Conservation (phyloP, 2,329 filamentous ascomycete genomes). For the Scopulariopsis brevicaulis region DNA sequence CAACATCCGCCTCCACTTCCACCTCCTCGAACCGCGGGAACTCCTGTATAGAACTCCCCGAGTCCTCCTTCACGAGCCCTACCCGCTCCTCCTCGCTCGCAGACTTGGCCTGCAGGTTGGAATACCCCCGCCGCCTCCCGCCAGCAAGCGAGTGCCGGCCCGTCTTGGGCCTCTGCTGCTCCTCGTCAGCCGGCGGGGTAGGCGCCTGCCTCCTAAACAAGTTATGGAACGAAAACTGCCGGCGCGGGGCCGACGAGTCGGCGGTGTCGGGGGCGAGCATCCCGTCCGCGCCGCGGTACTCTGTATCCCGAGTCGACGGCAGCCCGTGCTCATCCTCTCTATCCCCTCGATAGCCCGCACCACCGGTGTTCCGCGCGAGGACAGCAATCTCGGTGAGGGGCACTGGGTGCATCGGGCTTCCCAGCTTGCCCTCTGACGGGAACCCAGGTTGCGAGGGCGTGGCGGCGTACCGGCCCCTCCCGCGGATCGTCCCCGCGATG, state of each 20-base stretch:
- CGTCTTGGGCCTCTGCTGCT: conserved; percentile 9
- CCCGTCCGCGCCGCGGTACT: conserved; percentile 30
- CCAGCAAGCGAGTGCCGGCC: conserved; percentile 11
- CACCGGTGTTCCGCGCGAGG: conserved; percentile 28
- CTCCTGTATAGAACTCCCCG: conserved; percentile 15
- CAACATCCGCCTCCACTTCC: conserved; percentile 16
- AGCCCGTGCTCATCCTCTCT: conserved; percentile 22
- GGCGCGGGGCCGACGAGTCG: conserved; percentile 40
- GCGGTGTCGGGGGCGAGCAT: conserved; percentile 31
- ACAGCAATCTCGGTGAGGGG: conserved; percentile 51
- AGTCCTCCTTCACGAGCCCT: conserved; percentile 71
- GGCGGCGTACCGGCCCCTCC: conserved; percentile 20
- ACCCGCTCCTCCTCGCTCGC: conserved; percentile 74
- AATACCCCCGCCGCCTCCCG: conserved; percentile 23
- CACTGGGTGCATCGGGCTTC: conserved; percentile 48
- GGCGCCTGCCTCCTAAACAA: conserved; percentile 45
- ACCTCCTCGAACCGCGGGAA: conserved; percentile 23
- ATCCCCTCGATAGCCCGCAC: conserved; percentile 1
- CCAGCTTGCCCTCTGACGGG: conserved; percentile 25
- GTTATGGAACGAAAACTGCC: conserved; percentile 89
- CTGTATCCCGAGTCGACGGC: conserved; percentile 33
- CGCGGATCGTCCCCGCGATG: conserved; percentile 44
- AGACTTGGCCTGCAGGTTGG: conserved; percentile 29
- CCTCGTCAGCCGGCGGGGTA: conserved; percentile 32
- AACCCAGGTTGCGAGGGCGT: conserved; percentile 17